Evolutionary conservation across 768 basidiomycete genomes (phyloP), one percentile per base, ranked within the genome.

Genomic region (Trametes sanguinea): DNA sequence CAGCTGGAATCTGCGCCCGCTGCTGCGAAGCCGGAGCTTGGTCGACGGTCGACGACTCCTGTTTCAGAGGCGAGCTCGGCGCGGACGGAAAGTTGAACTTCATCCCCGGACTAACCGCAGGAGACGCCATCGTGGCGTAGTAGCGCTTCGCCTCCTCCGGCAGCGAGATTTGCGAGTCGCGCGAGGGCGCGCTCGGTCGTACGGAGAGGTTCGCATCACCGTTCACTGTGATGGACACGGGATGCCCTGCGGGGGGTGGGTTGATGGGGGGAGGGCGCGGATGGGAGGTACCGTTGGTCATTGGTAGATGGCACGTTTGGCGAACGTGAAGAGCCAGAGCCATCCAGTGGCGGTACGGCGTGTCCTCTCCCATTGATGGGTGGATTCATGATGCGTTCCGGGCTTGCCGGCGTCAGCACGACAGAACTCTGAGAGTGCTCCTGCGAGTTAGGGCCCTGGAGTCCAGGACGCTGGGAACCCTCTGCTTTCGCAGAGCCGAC

Each of bases 61-160:
- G 58, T 33, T 63, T 67, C 11, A 58, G 37, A n/a, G 64, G 65
- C 35, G 65, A 65, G 30, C 61, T 57, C 40, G 64, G 52, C 5
- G 29, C 43, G 6, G 54, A 51, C 11, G 61, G 55, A 42, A 64
- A 64, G 53, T 42, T 64, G 54, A 64, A 64, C 57, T 64, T 64
- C 60, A 57, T 60, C 13, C 54, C 60, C 6, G 88, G 85, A 68
- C 84, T 88, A 30, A 82, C 74, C 7, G 76, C 69, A 2, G 89
- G 86, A 4, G 85, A 87, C 40, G 74, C 75, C 82, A 89, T 85
- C 66, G 81, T 84, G 40, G 84, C 80, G 58, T 90, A 87, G 68
- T 90, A 92, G 51, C 82, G 85, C 64, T 79, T 84, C 14, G 90
- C 87, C 71, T 93, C 92, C 57, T 92, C 89, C 1, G 91, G 88